These are phyloP conservation scores for Abrus precatorius DNA, from an alignment of 306 rosid genomes.

Conservation along the genomic window DNA sequence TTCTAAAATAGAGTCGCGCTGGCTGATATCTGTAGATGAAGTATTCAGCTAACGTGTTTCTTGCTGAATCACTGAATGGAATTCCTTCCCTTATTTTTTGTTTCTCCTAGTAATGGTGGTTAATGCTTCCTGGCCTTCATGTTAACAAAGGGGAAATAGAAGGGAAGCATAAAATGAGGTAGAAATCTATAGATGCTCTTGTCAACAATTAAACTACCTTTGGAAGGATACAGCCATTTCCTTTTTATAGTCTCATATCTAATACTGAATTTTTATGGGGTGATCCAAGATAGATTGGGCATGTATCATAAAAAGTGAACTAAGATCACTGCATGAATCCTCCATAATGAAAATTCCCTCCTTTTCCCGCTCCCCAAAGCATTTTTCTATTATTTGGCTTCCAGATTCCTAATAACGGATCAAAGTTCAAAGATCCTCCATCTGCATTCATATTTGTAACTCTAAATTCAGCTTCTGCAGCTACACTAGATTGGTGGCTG, in stretches of 20 bases:
- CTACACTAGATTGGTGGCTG: neutral
- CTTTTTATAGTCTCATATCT: neutral
- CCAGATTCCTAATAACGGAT: conserved; percentile 5
- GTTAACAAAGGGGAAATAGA: neutral
- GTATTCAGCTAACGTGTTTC: neutral
- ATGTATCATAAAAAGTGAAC: neutral
- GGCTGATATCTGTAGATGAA: neutral
- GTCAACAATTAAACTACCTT: neutral
- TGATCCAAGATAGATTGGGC: neutral
- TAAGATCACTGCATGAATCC: neutral
- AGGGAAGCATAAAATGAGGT: neutral
- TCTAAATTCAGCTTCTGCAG: neutral
- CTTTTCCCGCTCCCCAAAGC: neutral
- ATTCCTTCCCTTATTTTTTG: neutral
- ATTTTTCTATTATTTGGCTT: conserved; percentile 22
- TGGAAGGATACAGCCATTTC: neutral
- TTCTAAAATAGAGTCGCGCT: neutral
- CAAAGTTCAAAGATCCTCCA: neutral
- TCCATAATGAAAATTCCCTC: neutral
- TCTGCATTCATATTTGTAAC: neutral
- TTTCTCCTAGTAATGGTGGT: neutral
- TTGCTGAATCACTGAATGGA: neutral
- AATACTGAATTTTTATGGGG: neutral
- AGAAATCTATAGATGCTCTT: neutral
- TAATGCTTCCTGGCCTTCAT: neutral